These are phyloP conservation scores for Podospora comata DNA, from an alignment of 495 filamentous ascomycete species.

Conservation along the genomic window DNA sequence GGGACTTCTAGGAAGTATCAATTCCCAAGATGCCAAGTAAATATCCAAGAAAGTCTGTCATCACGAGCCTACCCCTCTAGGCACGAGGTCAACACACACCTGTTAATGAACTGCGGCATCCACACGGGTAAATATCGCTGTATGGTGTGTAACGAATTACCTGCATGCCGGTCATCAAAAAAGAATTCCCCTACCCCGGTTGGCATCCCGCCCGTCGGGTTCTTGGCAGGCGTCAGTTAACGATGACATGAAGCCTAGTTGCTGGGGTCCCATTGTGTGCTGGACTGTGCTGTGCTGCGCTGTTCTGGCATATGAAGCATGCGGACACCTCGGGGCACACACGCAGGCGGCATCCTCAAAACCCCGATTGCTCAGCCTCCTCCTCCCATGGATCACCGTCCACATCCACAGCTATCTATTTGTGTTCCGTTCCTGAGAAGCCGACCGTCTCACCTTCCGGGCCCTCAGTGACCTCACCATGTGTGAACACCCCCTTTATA, in stretches of 20 bases:
- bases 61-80: background rate
- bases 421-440: background rate
- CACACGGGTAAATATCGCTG: background rate
- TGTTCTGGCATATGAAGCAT: background rate
- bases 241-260: too few species aligned
- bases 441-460: background rate
- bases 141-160: background rate
- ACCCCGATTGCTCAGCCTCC: background rate
- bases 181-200: background rate
- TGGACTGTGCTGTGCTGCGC: background rate
- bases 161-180: background rate
- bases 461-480: background rate
- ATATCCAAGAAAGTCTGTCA: constrained; percentile 2
- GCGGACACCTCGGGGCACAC: background rate
- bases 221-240: background rate
- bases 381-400: background rate
- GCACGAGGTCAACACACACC: background rate
- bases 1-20: background rate
- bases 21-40: background rate
- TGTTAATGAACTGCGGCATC: background rate
- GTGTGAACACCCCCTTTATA: background rate
- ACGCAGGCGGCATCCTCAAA: background rate
- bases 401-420: background rate
- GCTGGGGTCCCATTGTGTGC: background rate
- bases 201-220: background rate